Base-by-base conservation (phyloP, 2,329 filamentous ascomycete species). In the Xylariomycetidae sp. region DNA sequence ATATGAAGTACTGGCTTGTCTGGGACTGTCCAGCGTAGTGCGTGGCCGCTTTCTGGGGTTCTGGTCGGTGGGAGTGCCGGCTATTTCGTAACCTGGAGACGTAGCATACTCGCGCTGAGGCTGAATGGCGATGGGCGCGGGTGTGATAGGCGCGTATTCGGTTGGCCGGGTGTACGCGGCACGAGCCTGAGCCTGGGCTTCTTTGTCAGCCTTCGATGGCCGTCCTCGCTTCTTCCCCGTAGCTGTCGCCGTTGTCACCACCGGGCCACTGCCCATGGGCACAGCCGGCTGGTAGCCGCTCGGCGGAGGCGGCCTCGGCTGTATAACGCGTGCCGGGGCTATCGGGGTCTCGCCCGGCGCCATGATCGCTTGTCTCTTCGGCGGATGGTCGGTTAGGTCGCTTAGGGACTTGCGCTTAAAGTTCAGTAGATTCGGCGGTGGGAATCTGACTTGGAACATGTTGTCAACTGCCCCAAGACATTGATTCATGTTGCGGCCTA, bases 401-500 rank as follows among this genome's bases (percentile, higher is more conserved):
- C 52, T 50, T 17, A 59, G 43, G 27, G 54, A 53, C 38, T 56
- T 61, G 39, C 62, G 61, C 46, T 64, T 65, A 31, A 53, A 40
- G 35, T 22, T 40, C 33, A 42, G 41, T 18, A 50, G 37, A 32
- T 48, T 50, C 37, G 47, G 51, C 22, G 52, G 54, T 12, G 53
- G 45, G 20, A 60, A 54, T 36, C 57, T 53, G 13, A 47, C 43
- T 25, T 57, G 52, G 38, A 60, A 56, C 45, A 68, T 57, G 15
- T 54, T 56, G 24, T 63, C 56, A 28, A 60, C 57, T 23, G 60
- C 58, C 30, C 59, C 48, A 34, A 68, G 51, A 42, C 66, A 70
- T 44, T 71, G 65, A 20, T 58, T 58, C 57, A 70, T 59, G 42
- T 61, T 69, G 33, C 67, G 65, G 20, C 67, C 67, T 71, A 35